phyloP scores from a whole-genome alignment of 2,329 filamentous ascomycete genomes.

The Penicillium italicum region DNA sequence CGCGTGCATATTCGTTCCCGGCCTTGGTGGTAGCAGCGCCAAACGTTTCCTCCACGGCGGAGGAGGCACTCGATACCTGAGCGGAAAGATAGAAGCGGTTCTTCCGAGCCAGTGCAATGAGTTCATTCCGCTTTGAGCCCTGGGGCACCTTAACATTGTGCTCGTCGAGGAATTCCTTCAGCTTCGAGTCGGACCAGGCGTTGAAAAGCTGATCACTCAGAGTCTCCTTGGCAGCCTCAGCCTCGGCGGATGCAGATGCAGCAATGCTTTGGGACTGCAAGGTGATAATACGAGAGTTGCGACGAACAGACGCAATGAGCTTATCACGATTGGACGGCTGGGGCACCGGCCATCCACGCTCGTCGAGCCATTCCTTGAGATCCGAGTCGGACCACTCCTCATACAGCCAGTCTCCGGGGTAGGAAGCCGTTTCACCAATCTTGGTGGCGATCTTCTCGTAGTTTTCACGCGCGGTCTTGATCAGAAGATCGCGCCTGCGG shows the following conservation, averaged over 20 bases:
- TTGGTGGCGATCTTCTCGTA: conserved; percentile 76
- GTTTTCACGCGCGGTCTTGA: conserved; percentile 72
- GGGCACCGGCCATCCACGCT: conserved; percentile 77
- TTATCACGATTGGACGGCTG: conserved; percentile 82
- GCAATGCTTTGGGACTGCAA: conserved; percentile 62
- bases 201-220: conserved; percentile 82
- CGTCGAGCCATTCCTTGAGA: conserved; percentile 88
- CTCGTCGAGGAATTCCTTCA: conserved; percentile 92
- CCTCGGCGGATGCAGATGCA: conserved; percentile 60
- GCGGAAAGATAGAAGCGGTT: conserved; percentile 63
- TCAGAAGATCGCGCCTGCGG: conserved; percentile 74
- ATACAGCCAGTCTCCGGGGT: conserved; percentile 95
- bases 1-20: conserved; percentile 71
- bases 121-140: conserved; percentile 83
- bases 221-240: conserved; percentile 66
- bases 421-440: conserved; percentile 71
- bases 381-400: conserved; percentile 88
- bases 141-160: conserved; percentile 87
- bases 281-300: conserved; percentile 79
- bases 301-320: conserved; percentile 81
- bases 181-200: conserved; percentile 80
- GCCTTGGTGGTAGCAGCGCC: conserved; percentile 72
- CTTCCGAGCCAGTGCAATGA: conserved; percentile 85
- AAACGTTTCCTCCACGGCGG: conserved; percentile 46
- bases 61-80: conserved; percentile 53